Evolutionary conservation across 768 basidiomycete species (phyloP).

Genomic region (Leucocoprinus birnbaumii): DNA sequence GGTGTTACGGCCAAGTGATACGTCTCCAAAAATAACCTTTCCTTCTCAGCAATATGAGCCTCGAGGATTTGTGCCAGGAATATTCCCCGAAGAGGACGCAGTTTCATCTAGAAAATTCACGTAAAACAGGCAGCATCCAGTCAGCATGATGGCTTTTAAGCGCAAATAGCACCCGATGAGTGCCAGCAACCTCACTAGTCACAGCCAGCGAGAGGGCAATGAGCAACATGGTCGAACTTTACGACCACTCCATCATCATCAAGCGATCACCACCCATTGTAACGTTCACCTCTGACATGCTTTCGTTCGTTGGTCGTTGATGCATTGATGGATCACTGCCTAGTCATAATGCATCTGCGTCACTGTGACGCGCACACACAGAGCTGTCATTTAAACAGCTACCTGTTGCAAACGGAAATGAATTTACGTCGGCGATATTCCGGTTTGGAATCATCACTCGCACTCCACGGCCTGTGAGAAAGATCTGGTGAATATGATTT

Average conservation of each 20-base stretch:
- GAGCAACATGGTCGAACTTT: not conserved
- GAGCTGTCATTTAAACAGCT: constrained; percentile 7
- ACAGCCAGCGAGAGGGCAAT: constrained; percentile 1
- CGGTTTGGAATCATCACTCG: not conserved
- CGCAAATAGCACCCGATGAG: not conserved
- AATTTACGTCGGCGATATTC: not conserved
- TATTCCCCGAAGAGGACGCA: constrained; percentile 1
- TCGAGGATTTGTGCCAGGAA: not conserved
- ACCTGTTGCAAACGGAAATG: constrained; percentile 6
- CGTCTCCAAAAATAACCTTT: not conserved
- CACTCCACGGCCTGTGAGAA: not conserved
- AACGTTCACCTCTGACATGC: not conserved
- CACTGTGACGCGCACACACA: not conserved
- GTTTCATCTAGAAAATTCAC: not conserved
- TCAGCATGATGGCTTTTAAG: not conserved
- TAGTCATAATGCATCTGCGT: not conserved
- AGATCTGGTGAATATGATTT: not conserved
- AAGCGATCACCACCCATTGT: not conserved
- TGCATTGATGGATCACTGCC: not conserved
- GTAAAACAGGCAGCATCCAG: not conserved
- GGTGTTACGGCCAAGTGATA: not conserved
- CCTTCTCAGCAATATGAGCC: not conserved
- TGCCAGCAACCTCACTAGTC: not conserved
- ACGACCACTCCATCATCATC: not conserved
- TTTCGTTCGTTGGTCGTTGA: not conserved